Base-by-base conservation (phyloP, 495 filamentous ascomycete species). In the Penicillium cosmopolitanum region DNA sequence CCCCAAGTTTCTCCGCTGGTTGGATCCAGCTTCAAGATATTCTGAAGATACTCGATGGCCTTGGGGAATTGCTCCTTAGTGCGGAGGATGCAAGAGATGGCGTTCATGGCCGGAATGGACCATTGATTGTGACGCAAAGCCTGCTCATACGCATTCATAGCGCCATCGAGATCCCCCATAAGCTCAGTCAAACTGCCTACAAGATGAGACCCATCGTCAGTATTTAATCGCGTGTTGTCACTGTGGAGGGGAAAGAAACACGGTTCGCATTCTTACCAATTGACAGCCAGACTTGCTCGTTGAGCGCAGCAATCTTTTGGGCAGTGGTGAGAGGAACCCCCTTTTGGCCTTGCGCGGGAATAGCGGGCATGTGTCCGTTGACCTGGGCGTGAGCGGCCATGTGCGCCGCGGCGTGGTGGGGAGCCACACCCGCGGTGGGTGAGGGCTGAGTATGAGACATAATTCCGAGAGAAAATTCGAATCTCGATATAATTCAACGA, bases 1-100 rank as follows among this genome's bases (percentile, higher is more conserved):
- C 96, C 93, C 95, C 95, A 98, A 19, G 94, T 92, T 75, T 99
- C 95, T 25, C 95, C 95, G 70, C 95, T 97, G 56, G 82, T 88
- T 2, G 74, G 80, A 59, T 99, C 96, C 38, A 99, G 76, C 74
- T 97, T 96, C 47, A 99, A 71, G 57, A 98, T 96, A 31, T 87
- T 89, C 56, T 95, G 87, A 23, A 99, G 81, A 68, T 93, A 98
- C 65, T 98, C 96, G 25, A 97, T 89, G 3, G 95, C 95, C 68
- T 94, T 94, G 35, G 90, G 87, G 60, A 96, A 99, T 34, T 96
- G 91, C 66, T 98, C 95, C 65, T 91, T 92, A 21, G 90, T 91
- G 42, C 96, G 84, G 25, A 97, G 80, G 56, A 98, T 96, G 65
- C 89, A 84, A 28, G 93, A 95, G 53, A 97, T 96, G 36, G 91